Conservation (phyloP, 371 early-diverging fungal species). For the Syncephalastrum contaminatum region DNA sequence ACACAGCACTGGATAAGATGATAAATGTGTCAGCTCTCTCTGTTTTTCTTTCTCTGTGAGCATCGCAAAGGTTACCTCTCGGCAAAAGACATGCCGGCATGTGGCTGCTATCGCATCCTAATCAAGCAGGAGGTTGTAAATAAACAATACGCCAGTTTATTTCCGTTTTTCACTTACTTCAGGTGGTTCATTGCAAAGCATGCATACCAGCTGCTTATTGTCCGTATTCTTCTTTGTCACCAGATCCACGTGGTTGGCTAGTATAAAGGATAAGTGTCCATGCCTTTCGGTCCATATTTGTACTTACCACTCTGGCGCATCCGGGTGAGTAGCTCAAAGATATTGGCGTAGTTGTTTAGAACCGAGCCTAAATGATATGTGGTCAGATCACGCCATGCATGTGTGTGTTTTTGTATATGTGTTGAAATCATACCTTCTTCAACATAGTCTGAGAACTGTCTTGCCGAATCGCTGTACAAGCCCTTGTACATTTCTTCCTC, state of each 20-base stretch:
- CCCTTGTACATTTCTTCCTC: conserved; percentile 94
- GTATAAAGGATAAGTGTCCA: conserved; percentile 17
- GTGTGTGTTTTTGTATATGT: background rate
- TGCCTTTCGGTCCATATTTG: conserved; percentile 11
- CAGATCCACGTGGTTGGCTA: conserved; percentile 91
- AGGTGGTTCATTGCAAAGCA: conserved; percentile 82
- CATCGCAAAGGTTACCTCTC: conserved; percentile 47
- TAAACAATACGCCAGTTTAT: background rate
- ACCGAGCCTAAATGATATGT: conserved; percentile 55
- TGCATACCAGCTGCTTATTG: conserved; percentile 74
- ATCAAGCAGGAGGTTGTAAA: background rate
- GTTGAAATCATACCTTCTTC: conserved; percentile 47
- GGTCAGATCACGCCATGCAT: background rate
- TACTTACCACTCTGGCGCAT: conserved; percentile 57
- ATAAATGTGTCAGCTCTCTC: background rate
- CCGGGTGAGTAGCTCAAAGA: conserved; percentile 77
- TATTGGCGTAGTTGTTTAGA: conserved; percentile 93
- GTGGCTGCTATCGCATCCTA: conserved; percentile 84
- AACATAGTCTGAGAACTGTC: conserved; percentile 87
- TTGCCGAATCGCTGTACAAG: conserved; percentile 75
- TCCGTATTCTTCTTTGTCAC: conserved; percentile 56
- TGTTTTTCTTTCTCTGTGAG: background rate
- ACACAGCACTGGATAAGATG: conserved; percentile 26
- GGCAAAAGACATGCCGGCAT: conserved; percentile 92
- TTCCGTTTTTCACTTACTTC: conserved; percentile 23